Evolutionary conservation across 768 basidiomycete species (phyloP).

Genomic region (Tubosaeta sp.): DNA sequence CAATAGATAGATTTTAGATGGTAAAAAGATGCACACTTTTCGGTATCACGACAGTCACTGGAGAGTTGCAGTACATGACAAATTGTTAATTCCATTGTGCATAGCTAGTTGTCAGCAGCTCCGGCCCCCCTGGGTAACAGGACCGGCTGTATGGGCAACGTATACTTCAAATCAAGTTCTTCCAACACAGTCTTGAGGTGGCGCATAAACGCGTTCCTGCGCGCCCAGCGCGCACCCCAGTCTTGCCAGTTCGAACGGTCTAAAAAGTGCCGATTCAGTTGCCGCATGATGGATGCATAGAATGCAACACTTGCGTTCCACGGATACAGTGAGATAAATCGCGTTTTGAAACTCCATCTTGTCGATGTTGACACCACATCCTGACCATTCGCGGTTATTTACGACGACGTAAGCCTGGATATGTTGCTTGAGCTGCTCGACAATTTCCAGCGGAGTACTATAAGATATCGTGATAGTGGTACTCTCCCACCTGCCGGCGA

Average conservation of each 20-base stretch:
- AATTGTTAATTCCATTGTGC: not conserved
- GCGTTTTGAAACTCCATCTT: conserved; percentile 78
- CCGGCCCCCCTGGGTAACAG: conserved; percentile 37
- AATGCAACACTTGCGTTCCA: conserved; percentile 56
- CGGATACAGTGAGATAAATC: conserved; percentile 57
- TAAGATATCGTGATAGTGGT: conserved; percentile 64
- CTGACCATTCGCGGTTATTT: conserved; percentile 73
- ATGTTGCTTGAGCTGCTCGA: conserved; percentile 61
- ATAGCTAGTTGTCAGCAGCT: not conserved
- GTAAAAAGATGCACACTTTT: not conserved
- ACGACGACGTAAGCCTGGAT: conserved; percentile 55
- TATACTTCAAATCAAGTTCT: conserved; percentile 69
- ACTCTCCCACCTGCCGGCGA: conserved; percentile 53
- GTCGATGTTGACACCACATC: conserved; percentile 62
- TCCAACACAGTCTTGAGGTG: conserved; percentile 66
- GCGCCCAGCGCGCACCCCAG: conserved; percentile 77
- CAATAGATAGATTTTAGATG: not conserved
- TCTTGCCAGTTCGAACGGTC: conserved; percentile 85
- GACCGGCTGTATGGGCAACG: conserved; percentile 70
- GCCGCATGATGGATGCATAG: not conserved
- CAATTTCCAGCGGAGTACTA: conserved; percentile 62
- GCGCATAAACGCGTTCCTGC: conserved; percentile 74
- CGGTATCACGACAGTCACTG: not conserved
- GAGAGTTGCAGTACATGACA: not conserved
- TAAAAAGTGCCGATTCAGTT: conserved; percentile 22